phyloP scores from a whole-genome alignment of 2,329 filamentous ascomycete genomes.

The Emergomyces pasteurianus region DNA sequence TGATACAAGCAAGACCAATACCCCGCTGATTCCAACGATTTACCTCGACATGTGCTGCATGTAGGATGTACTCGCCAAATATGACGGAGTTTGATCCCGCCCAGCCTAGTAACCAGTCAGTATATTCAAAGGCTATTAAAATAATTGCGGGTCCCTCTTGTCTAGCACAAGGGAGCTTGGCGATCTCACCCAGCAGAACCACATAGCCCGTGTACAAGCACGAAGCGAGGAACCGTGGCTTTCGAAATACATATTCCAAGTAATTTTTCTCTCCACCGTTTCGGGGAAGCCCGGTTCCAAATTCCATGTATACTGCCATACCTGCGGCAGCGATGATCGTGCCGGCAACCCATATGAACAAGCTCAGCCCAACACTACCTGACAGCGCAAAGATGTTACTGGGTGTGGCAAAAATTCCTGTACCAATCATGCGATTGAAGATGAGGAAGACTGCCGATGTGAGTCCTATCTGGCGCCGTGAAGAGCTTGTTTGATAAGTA shows the following conservation, averaged over 20 bases:
- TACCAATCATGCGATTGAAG: slow-evolving; percentile 49
- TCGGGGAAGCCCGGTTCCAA: slow-evolving; percentile 55
- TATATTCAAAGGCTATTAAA: background rate
- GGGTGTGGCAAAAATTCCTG: slow-evolving; percentile 58
- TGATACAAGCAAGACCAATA: slow-evolving; percentile 55
- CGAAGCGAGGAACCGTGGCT: slow-evolving; percentile 49
- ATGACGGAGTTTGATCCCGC: slow-evolving; percentile 56
- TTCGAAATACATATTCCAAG: slow-evolving; percentile 53
- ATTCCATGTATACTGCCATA: slow-evolving; percentile 51
- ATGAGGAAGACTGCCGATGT: slow-evolving; percentile 23
- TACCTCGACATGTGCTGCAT: slow-evolving; percentile 51
- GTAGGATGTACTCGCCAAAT: slow-evolving; percentile 58
- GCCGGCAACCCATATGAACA: slow-evolving; percentile 52
- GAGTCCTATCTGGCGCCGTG: slow-evolving; percentile 13
- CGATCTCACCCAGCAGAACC: slow-evolving; percentile 31
- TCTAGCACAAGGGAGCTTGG: slow-evolving; percentile 3
- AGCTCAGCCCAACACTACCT: slow-evolving; percentile 51
- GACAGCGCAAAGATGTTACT: slow-evolving; percentile 52
- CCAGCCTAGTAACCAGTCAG: slow-evolving; percentile 29
- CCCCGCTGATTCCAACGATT: slow-evolving; percentile 56
- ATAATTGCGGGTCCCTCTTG: background rate
- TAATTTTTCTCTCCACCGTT: slow-evolving; percentile 59
- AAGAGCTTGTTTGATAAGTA: slow-evolving; percentile 14
- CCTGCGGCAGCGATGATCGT: slow-evolving; percentile 48
- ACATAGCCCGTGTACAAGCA: slow-evolving; percentile 45